Base-by-base conservation (phyloP, 2,329 filamentous ascomycete species). In the Sordariomycetes sp. region DNA sequence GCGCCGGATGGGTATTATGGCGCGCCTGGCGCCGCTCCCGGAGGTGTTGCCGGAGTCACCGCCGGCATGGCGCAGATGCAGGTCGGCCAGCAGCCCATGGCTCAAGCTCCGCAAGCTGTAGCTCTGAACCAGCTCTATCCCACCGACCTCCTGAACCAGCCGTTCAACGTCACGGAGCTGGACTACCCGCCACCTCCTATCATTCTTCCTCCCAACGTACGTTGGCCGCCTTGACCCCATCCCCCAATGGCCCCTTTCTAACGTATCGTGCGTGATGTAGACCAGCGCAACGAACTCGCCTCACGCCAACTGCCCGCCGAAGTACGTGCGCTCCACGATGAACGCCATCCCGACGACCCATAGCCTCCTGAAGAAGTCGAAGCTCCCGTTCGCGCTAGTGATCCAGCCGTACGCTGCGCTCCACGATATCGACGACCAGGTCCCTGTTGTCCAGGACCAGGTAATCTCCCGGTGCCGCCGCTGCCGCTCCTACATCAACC, bases 401-500 rank as follows among this genome's bases (percentile, higher is more conserved):
- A 97, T 99, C 64, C 93, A 97, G 73, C 94, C 94, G 16, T 99
- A 97, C 68, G 90, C 87, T 46, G 85, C 92, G 28, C 84, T 99
- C 34, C 93, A 97, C 70, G 94, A 99, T 70, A 82, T 89, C 22
- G 93, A 97, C 71, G 94, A 97, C 66, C 82, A 85, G 25, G 85
- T 99, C 1, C 94, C 93, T 7, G 85, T 99, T 54, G 89, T 97
- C 32, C 89, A 96, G 68, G 94, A 99, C 71, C 94, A 97, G 74
- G 89, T 97, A 63, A 99, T 99, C 70, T 95, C 93, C 59, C 87
- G 94, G 68, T 99, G 94, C 78, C 85, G 94, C 72, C 87, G 94
- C 74, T 99, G 94, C 75, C 82, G 94, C 65, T 94, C 93, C 59
- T 97, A 97, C 72, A 97, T 97, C 78, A 97, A 97, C 71, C 92